Base-by-base conservation (phyloP, 805 yeast species). In the Lachancea lanzarotensis region DNA sequence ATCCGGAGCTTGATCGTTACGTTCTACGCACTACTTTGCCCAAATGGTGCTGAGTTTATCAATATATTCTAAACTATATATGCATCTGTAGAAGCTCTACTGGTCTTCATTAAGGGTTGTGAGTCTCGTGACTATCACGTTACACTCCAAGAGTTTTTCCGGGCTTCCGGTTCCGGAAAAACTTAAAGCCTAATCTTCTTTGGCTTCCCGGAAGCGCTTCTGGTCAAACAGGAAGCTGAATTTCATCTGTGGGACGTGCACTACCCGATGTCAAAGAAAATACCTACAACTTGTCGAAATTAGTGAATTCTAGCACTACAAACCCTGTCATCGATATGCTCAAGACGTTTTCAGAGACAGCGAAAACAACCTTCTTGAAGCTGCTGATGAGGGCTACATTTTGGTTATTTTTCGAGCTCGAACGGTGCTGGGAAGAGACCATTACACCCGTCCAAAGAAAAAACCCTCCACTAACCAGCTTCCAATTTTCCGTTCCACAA, bases 41-140 rank as follows among this genome's bases (percentile, higher is more conserved):
- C 34, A 82, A 84, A 22, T 88, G 96, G 95, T 79, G 77, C 42
- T 86, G 78, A 16, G 11, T 18, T 33, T 7, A 22, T 6, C n/a
- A 22, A 22, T 22, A 22, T 22, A 22, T 22, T 6, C 8, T 22
- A n/a, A n/a, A n/a, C 25, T 8, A 22, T 22, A 22, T 22, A 22
- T 22, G 8, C 25, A 22, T n/a, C n/a, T n/a, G n/a, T n/a, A n/a
- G n/a, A 16, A 11, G 7, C 35, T 33, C 35, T 16, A 33, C 8
- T 22, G 25, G 25, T 22, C 8, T 22, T 22, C 25, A 8, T 22
- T 6, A 4, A 22, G 25, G 8, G 25, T 22, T 22, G 8, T 8
- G 8, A 11, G 10, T 30, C 17, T 30, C 17, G 15, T 15, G 33
- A 13, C 33, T 12, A 8, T 7, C 31, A 12, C 7, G 3, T 12